Conservation (phyloP, 441 rosid genomes). For the Jatropha multifida region DNA sequence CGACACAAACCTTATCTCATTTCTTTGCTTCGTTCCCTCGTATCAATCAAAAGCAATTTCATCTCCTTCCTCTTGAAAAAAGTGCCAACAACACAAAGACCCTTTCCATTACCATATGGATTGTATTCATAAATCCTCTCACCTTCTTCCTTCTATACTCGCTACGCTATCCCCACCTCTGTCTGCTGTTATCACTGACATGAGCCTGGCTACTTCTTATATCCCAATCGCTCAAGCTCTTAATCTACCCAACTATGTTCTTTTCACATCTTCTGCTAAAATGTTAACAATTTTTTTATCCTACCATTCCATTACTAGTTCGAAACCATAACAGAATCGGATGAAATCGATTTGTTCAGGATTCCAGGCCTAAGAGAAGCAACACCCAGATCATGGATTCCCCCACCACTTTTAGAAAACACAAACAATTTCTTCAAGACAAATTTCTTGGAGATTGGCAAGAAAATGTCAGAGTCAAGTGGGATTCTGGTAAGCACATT, state of each 20-base stretch:
- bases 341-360: slow-evolving; percentile 11
- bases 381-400: slow-evolving; percentile 36
- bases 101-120: slow-evolving; percentile 31
- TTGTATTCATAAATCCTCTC: slow-evolving; percentile 26
- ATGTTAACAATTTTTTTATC: slow-evolving; percentile 32
- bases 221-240: slow-evolving; percentile 25
- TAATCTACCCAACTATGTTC: slow-evolving; percentile 30
- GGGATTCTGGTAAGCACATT: slow-evolving; percentile 40
- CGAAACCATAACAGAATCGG: not conserved
- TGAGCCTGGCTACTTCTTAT: slow-evolving; percentile 27
- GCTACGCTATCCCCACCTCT: slow-evolving; percentile 31
- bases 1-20: slow-evolving; percentile 23
- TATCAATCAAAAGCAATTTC: slow-evolving; percentile 23
- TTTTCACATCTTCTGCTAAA: slow-evolving; percentile 43
- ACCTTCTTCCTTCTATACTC: slow-evolving; percentile 31
- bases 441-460: slow-evolving; percentile 28
- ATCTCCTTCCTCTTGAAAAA: slow-evolving; percentile 22
- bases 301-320: slow-evolving; percentile 15
- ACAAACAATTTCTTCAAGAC: slow-evolving; percentile 18
- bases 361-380: slow-evolving; percentile 30
- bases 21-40: slow-evolving; percentile 31
- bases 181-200: slow-evolving; percentile 33
- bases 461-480: slow-evolving; percentile 26
- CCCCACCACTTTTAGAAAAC: slow-evolving; percentile 30
- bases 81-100: not conserved